These are phyloP conservation scores for Tricholoma matsutake DNA, from an alignment of 768 basidiomycete species.

Conservation along the genomic window DNA sequence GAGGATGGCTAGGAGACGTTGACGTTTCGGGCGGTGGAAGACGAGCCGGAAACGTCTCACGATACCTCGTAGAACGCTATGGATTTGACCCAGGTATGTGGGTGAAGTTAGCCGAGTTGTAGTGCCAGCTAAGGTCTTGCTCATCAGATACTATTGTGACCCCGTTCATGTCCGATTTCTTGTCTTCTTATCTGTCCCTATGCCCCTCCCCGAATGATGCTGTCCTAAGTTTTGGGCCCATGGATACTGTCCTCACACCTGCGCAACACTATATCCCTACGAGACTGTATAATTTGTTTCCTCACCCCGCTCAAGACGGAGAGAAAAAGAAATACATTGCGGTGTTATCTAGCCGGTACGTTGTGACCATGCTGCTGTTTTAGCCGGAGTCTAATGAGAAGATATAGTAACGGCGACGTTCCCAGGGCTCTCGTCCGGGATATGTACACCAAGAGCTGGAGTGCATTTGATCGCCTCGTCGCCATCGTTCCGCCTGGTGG, in stretches of 20 bases:
- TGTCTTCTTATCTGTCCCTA: slow-evolving; percentile 76
- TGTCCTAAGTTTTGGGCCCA: slow-evolving; percentile 76
- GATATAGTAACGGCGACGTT: slow-evolving; percentile 72
- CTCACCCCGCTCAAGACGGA: slow-evolving; percentile 79
- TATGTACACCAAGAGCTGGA: slow-evolving; percentile 93
- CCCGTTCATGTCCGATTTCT: slow-evolving; percentile 74
- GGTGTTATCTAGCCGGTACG: slow-evolving; percentile 66
- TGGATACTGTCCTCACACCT: slow-evolving; percentile 74
- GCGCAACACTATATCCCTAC: slow-evolving; percentile 74
- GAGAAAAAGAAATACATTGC: slow-evolving; percentile 77
- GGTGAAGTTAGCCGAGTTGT: slow-evolving; percentile 5
- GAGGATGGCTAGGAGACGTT: slow-evolving; percentile 83
- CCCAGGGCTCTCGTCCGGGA: slow-evolving; percentile 82
- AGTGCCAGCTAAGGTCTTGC: neutral
- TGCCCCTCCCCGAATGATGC: slow-evolving; percentile 71
- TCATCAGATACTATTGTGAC: slow-evolving; percentile 63
- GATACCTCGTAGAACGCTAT: slow-evolving; percentile 77
- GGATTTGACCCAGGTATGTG: slow-evolving; percentile 71
- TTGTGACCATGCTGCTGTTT: neutral
- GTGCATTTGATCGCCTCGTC: slow-evolving; percentile 84
- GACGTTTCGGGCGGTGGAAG: slow-evolving; percentile 63
- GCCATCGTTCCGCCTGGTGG: slow-evolving; percentile 83
- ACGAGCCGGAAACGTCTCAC: slow-evolving; percentile 61
- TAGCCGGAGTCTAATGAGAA: slow-evolving; percentile 1
- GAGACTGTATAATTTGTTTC: slow-evolving; percentile 69